Conservation (phyloP, 495 filamentous ascomycete species). For the Margaritispora aquatica region DNA sequence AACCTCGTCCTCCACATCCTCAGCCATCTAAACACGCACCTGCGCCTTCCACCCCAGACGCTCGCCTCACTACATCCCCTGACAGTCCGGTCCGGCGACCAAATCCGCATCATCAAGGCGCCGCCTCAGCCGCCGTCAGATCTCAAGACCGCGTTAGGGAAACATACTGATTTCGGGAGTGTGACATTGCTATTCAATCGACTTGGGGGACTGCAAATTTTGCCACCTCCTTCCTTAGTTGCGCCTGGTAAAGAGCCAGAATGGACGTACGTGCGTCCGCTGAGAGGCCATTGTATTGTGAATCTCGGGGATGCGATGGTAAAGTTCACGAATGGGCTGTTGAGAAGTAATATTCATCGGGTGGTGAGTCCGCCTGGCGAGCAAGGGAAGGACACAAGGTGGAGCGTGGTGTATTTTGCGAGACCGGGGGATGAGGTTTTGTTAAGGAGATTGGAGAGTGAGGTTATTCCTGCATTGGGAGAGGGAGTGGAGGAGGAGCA, state of each 20-base stretch:
- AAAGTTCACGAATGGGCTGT: conserved; percentile 54
- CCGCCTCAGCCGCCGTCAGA: conserved; percentile 37
- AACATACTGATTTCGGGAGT: conserved; percentile 83
- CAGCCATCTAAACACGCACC: conserved; percentile 39
- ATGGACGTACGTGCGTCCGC: conserved; percentile 55
- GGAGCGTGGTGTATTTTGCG: conserved; percentile 58
- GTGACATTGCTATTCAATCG: conserved; percentile 86
- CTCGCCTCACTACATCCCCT: conserved; percentile 45
- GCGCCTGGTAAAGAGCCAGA: conserved; percentile 31
- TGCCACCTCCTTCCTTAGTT: conserved; percentile 47
- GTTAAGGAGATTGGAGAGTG: conserved; percentile 34
- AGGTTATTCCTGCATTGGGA: conserved; percentile 24
- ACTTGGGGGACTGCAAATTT: conserved; percentile 77
- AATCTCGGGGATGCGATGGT: conserved; percentile 63
- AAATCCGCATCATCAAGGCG: conserved; percentile 50
- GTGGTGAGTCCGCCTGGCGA: conserved; percentile 51
- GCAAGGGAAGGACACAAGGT: conserved; percentile 44
- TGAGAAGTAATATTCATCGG: conserved; percentile 57
- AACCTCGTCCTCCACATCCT: conserved; percentile 42
- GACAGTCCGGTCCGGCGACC: conserved; percentile 45
- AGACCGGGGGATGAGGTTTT: conserved; percentile 51
- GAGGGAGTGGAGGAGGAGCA: conserved; percentile 26
- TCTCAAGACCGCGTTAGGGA: conserved; percentile 45
- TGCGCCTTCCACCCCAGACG: conserved; percentile 41
- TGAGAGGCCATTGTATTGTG: conserved; percentile 51